Evolutionary conservation across 768 basidiomycete genomes (phyloP), one percentile per base, ranked within the genome.

Genomic region (Mycena crocata): DNA sequence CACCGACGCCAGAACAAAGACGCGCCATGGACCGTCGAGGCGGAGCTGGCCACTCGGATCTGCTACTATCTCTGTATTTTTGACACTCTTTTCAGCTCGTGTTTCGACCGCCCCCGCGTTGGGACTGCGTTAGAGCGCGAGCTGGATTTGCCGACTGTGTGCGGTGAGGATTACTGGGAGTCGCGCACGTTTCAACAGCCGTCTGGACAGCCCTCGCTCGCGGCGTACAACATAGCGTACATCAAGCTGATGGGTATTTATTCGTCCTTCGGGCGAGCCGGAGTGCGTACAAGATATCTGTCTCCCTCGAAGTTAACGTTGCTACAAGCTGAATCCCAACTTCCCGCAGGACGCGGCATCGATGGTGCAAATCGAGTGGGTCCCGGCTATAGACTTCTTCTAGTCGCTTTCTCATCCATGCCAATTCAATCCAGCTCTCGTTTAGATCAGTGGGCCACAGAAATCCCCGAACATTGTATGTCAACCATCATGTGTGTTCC

Each of bases 161-260:
- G 88, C n/a, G n/a, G n/a, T 68, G 80, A 82, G 71, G 79, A 81
- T 66, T 87, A 84, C 64, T 88, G 86, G 86, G 77, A 80, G n/a
- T 74, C 69, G 26, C 75, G 62, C 1, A 80, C 80, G 8, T 87
- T 85, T 75, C 79, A 80, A 60, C 88, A 88, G 68, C 88, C 87
- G 7, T 74, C 78, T 0, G 80, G 76, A 13, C 81, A 80, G 67
- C 82, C 84, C 3, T 76, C 82, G 6, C 64, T 72, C 23, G 70
- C 84, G 2, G 69, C 81, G 2, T 81, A 75, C 46, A 84, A 85
- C 72, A 80, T 81, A 48, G 78, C 79, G 39, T 77, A 76, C 30
- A 72, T 86, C 34, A 82, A 82, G 50, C 73, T 88, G 30, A 80
- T 80, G 44, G 79, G 84, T 59, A 83, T 88, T 54, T 78, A 83